Percentiles rank a stretch among this genome's conserved stretches.
These are phyloP conservation scores for Gloeophyllum trabeum DNA, from an alignment of 768 basidiomycete species.

Conservation along the genomic window DNA sequence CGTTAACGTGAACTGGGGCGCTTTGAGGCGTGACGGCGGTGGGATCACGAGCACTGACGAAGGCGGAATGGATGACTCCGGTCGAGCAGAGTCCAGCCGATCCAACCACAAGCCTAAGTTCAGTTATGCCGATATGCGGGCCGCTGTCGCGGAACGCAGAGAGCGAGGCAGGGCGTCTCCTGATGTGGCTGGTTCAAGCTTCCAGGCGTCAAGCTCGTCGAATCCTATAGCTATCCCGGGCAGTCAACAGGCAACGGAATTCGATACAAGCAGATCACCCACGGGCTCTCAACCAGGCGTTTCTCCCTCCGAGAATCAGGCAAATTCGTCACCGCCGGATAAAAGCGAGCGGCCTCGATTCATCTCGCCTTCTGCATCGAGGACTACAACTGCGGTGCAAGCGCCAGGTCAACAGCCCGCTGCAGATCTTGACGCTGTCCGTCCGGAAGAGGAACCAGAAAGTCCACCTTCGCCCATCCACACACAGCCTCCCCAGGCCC, in stretches of 20 bases:
- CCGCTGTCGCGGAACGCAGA: constrained; percentile 61
- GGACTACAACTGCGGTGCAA: constrained; percentile 20
- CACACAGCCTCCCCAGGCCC: constrained; percentile 62
- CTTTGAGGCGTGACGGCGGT: constrained; percentile 25
- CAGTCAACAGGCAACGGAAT: not conserved
- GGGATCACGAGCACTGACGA: not conserved
- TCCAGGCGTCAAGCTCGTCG: too few relatives aligned
- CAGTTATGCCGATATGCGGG: constrained; percentile 65
- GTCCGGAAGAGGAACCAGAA: constrained; percentile 18
- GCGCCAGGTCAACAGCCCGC: constrained; percentile 9
- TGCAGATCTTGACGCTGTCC: too few relatives aligned
- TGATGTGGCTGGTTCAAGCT: constrained; percentile 10
- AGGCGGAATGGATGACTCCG: not conserved
- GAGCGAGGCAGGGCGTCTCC: constrained; percentile 26
- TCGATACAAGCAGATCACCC: not conserved
- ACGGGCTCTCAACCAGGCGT: too few relatives aligned
- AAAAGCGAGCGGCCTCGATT: not conserved
- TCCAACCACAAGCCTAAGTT: constrained; percentile 31
- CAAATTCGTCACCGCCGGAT: too few relatives aligned
- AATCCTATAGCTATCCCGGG: constrained; percentile 23
- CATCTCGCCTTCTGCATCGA: constrained; percentile 23
- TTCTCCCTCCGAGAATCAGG: too few relatives aligned
- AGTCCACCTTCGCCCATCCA: constrained; percentile 41
- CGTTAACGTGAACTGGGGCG: constrained; percentile 69
- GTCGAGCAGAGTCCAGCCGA: constrained; percentile 8